A percentile compares a stretch with the other conserved stretches of the same genome.
These are phyloP conservation scores for Epichloe festucae DNA, from an alignment of 2,329 filamentous ascomycete species.

Conservation along the genomic window DNA sequence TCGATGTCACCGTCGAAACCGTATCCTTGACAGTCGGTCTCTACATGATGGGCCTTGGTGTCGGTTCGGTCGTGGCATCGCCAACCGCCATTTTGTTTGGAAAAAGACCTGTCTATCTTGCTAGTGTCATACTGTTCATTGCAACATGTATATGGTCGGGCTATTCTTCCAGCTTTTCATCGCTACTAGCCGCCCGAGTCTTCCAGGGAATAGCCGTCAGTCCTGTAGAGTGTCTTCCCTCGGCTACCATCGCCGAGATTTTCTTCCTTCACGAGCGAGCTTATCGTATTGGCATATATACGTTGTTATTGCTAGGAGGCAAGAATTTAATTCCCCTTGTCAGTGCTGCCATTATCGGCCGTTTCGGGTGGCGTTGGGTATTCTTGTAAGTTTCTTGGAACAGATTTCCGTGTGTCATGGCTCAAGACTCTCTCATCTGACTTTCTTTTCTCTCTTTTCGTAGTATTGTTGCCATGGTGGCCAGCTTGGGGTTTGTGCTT, in stretches of 20 bases:
- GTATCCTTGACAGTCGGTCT: slow-evolving; percentile 82
- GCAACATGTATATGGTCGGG: slow-evolving; percentile 73
- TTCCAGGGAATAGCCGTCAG: slow-evolving; percentile 82
- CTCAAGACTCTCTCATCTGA: background rate
- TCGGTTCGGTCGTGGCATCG: slow-evolving; percentile 73
- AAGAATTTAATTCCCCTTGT: slow-evolving; percentile 85
- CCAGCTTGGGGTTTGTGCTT: slow-evolving; percentile 54
- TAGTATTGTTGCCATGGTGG: slow-evolving; percentile 72
- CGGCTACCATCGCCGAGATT: slow-evolving; percentile 89
- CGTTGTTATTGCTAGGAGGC: slow-evolving; percentile 71
- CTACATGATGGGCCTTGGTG: slow-evolving; percentile 85
- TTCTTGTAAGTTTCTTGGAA: slow-evolving; percentile 50
- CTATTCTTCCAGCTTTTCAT: slow-evolving; percentile 65
- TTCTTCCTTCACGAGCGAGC: slow-evolving; percentile 92
- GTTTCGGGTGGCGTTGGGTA: slow-evolving; percentile 75
- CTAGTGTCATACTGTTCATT: slow-evolving; percentile 65
- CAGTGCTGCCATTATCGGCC: slow-evolving; percentile 71
- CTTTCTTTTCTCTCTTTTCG: slow-evolving; percentile 7
- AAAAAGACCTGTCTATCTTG: slow-evolving; percentile 81
- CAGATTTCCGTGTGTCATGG: background rate
- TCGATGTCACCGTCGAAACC: slow-evolving; percentile 52
- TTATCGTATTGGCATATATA: slow-evolving; percentile 88
- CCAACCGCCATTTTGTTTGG: slow-evolving; percentile 86
- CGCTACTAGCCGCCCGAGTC: slow-evolving; percentile 67
- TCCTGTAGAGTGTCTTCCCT: slow-evolving; percentile 83